Evolutionary conservation across 441 rosid species (phyloP).

Genomic region (Corymbia calophylla): DNA sequence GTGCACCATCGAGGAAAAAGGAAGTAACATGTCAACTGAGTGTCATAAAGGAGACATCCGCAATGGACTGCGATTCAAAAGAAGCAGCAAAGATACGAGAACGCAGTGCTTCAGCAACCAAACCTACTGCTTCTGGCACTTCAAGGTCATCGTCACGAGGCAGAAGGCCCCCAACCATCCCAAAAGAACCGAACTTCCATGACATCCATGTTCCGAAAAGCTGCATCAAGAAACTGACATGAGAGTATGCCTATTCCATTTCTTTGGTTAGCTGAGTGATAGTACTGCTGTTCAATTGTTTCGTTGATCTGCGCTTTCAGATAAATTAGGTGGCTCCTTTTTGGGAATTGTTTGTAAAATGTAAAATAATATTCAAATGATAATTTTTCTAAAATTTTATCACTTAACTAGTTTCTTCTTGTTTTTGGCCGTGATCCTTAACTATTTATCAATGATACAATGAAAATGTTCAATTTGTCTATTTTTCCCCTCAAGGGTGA

Average conservation of each 20-base stretch:
- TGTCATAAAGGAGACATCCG: slow-evolving; percentile 20
- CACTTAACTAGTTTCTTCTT: background rate
- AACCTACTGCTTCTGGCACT: slow-evolving; percentile 10
- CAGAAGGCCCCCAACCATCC: slow-evolving; percentile 29
- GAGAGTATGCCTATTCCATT: background rate
- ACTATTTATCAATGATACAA: background rate
- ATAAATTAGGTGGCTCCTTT: background rate
- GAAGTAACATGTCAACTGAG: slow-evolving; percentile 16
- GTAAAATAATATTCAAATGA: background rate
- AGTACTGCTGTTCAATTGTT: slow-evolving; percentile 28
- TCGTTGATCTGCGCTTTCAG: slow-evolving; percentile 11
- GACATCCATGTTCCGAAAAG: slow-evolving; percentile 38
- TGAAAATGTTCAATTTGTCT: background rate
- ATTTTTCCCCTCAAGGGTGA: background rate
- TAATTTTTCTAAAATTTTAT: background rate
- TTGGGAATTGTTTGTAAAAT: slow-evolving; percentile 3
- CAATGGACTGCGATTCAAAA: slow-evolving; percentile 5
- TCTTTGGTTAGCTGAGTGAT: background rate
- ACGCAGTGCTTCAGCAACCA: slow-evolving; percentile 11
- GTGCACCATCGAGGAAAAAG: slow-evolving; percentile 18
- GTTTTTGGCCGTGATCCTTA: background rate
- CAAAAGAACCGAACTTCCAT: slow-evolving; percentile 48
- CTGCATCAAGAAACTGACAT: slow-evolving; percentile 27
- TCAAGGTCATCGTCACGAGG: slow-evolving; percentile 14
- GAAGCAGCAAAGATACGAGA: slow-evolving; percentile 11